Evolutionary conservation across 2,329 filamentous ascomycete species (phyloP), one percentile per base, ranked within the genome.

Genomic region (Fusarium incarnatum): DNA sequence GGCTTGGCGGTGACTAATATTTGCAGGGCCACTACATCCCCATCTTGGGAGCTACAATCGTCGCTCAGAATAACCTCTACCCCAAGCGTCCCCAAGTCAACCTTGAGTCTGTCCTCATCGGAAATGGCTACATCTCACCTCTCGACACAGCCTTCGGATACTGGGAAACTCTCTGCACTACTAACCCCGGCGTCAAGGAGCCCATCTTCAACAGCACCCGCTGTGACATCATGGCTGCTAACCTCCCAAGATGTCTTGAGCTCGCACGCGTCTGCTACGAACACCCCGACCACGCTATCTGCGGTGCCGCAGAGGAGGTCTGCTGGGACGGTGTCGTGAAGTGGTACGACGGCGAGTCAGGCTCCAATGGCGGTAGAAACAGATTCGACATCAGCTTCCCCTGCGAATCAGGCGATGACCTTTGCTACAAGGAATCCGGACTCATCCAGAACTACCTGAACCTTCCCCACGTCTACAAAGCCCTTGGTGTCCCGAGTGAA

Each of bases 161-260:
- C 25, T 73, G 69, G 56, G 71, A 73, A 5, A 73, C 70, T 0
- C 68, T 73, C 2, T 73, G 71, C 54, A 73, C 64, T 3, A 71
- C 70, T 1, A 70, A 71, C 6, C 66, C 70, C 0, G 70, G 70
- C 4, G 47, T 72, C 2, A 45, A 67, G 0, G 28, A 57, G 18
- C 70, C 70, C 3, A 1, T 68, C 0, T 72, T 72, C n/a, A 72
- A 72, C 30, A 61, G 53, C 6, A 73, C 71, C 0, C 67, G 71
- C 0, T 73, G 71, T 6, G 56, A 62, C 1, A 54, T 55, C 0
- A 73, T 73, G 45, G 60, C 64, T 1, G 68, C 63, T 2, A 70
- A 70, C 5, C 63, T 73, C 5, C 71, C 71, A 16, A 55, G 71
- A 20, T 73, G 71, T 8, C 50, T 73, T 3, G 67, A 67, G 6